phyloP scores from a whole-genome alignment of 371 early-diverging fungal genomes.

The Mortierella sp. region DNA sequence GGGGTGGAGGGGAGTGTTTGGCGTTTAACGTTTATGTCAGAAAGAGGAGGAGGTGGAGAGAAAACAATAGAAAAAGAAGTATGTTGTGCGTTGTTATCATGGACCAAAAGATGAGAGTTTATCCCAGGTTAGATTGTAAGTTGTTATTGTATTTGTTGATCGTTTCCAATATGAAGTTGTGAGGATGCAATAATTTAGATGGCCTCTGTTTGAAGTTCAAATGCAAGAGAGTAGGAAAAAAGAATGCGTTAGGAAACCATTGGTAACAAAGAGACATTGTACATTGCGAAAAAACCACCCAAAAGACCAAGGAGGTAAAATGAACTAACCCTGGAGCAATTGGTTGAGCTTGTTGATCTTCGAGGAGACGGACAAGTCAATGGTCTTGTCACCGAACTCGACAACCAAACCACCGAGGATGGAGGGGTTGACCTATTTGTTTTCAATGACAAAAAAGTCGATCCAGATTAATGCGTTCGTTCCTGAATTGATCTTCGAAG shows the following conservation, averaged over 20 bases:
- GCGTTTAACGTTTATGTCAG: background rate
- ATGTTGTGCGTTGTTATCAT: constrained; percentile 7
- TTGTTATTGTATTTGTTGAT: constrained; percentile 14
- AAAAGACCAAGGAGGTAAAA: background rate
- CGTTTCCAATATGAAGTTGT: constrained; percentile 11
- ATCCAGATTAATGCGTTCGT: background rate
- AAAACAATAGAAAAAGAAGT: background rate
- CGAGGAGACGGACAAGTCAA: constrained; percentile 96
- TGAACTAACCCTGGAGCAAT: constrained; percentile 68
- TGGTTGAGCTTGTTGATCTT: constrained; percentile 96
- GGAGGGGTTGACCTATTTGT: constrained; percentile 82
- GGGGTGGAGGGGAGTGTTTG: constrained; percentile 1
- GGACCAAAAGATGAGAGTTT: background rate
- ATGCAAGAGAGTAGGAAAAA: background rate
- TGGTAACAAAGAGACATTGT: background rate
- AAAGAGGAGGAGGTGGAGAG: background rate
- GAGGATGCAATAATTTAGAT: constrained; percentile 30
- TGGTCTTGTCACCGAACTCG: constrained; percentile 97
- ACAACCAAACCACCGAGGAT: constrained; percentile 97
- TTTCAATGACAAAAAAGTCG: background rate
- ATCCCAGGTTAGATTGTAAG: constrained; percentile 11
- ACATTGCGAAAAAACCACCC: background rate
- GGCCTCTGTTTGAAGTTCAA: constrained; percentile 22
- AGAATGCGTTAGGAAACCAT: background rate
- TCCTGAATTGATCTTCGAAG: background rate